Percentiles rank a stretch among this genome's conserved stretches.
phyloP scores from a whole-genome alignment of 1,284 basidiomycete species.

The Microbotryomycetes sp. region DNA sequence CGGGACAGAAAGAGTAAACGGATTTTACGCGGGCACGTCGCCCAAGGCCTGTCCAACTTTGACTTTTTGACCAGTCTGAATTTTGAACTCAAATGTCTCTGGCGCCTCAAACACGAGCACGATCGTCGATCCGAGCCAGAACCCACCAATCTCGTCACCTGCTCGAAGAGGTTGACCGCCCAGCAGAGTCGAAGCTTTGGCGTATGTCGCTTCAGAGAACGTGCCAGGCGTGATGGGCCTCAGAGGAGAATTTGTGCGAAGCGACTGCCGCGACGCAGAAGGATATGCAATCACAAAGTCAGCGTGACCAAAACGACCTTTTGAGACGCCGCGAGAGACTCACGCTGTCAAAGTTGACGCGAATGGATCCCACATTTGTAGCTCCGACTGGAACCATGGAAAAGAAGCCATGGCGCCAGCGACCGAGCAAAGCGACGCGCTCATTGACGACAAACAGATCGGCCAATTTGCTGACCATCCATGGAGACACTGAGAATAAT shows the following conservation, averaged over 20 bases:
- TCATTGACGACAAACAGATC: constrained; percentile 97
- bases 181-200: constrained; percentile 67
- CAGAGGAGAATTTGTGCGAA: constrained; percentile 74
- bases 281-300: not conserved
- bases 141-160: constrained; percentile 96
- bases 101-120: constrained; percentile 97
- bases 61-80: constrained; percentile 77
- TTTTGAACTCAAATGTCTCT: constrained; percentile 65
- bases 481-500: constrained; percentile 93
- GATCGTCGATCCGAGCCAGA: constrained; percentile 89
- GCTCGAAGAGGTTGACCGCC: constrained; percentile 78
- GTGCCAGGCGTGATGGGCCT: constrained; percentile 70
- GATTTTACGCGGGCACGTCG: constrained; percentile 21
- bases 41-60: constrained; percentile 69
- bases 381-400: constrained; percentile 96
- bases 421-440: constrained; percentile 88
- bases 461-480: constrained; percentile 82
- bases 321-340: constrained; percentile 34
- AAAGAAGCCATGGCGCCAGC: constrained; percentile 95
- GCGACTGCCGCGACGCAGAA: constrained; percentile 46
- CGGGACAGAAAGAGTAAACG: constrained; percentile 5
- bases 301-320: too few species aligned
- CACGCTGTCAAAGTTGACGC: constrained; percentile 89
- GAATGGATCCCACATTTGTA: constrained; percentile 95
- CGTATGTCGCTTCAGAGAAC: constrained; percentile 86